A percentile compares a stretch with the other conserved stretches of the same genome.
Conservation (phyloP, 78 protist genomes). For the Goniomonas avonlea region DNA sequence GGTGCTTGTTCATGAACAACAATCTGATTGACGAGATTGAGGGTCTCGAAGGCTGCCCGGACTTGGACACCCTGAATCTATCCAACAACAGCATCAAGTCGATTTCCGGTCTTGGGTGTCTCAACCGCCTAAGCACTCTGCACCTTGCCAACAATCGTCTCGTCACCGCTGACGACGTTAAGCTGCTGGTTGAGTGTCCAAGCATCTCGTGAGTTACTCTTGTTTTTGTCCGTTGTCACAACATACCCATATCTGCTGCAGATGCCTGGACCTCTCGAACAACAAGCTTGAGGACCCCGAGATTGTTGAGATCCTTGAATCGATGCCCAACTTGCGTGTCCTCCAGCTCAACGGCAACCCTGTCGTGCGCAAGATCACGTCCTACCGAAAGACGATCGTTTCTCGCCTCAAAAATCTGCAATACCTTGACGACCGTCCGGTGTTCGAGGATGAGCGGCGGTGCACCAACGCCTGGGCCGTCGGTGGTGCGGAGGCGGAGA, state of each 20-base stretch:
- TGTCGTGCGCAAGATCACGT: constrained; percentile 1
- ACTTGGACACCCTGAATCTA: constrained; percentile 38
- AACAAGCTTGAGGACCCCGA: constrained; percentile 56
- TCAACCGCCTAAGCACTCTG: constrained; percentile 9
- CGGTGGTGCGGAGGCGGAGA: constrained; percentile 25
- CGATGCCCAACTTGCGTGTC: constrained; percentile 44
- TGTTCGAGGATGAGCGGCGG: constrained; percentile 54
- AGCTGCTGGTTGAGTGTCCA: constrained; percentile 17
- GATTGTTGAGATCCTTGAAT: constrained; percentile 29
- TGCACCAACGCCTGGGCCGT: constrained; percentile 38
- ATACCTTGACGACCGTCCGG: constrained; percentile 69
- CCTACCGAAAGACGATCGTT: constrained; percentile 50
- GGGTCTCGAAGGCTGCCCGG: constrained; percentile 1
- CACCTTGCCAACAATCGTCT: constrained; percentile 35
- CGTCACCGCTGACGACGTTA: background rate
- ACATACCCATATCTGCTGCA: too few relatives aligned
- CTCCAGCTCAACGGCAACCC: constrained; percentile 58
- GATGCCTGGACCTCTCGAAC: constrained; percentile 42
- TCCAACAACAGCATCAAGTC: constrained; percentile 42
- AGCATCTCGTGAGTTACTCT: background rate
- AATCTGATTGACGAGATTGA: constrained; percentile 30
- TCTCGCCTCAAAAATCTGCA: constrained; percentile 30
- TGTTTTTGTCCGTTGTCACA: too few relatives aligned
- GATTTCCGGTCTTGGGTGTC: background rate
- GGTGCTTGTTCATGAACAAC: constrained; percentile 36